Evolutionary conservation across 108 stramenopile species (phyloP).

Genomic region (Skeletonema grethae): DNA sequence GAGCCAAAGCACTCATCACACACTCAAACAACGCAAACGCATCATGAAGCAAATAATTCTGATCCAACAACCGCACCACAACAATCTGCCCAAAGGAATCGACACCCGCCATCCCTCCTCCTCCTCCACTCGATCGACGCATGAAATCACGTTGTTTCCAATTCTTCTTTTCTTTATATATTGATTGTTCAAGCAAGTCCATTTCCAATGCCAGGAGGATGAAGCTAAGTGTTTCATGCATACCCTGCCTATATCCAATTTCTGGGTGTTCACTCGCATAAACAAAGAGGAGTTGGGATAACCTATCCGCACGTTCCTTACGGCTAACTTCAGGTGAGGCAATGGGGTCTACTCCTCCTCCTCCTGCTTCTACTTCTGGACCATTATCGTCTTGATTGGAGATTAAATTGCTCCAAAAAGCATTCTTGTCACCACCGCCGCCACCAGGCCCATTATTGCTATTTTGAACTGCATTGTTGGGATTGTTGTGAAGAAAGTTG

Average conservation of each 20-base stretch:
- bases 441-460: constrained; percentile 5
- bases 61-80: constrained; percentile 46
- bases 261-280: constrained; percentile 58
- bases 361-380: background rate
- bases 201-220: constrained; percentile 70
- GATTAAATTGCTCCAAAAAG: constrained; percentile 12
- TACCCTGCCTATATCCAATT: constrained; percentile 87
- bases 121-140: background rate
- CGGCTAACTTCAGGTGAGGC: background rate
- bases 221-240: constrained; percentile 85
- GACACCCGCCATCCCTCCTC: constrained; percentile 35
- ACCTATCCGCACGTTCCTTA: constrained; percentile 37
- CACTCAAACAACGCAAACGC: constrained; percentile 60
- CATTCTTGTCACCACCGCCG: background rate
- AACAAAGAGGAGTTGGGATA: constrained; percentile 48
- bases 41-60: constrained; percentile 50
- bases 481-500: background rate
- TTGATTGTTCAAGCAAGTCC: constrained; percentile 39
- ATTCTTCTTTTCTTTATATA: constrained; percentile 9
- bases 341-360: background rate
- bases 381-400: background rate
- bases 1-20: constrained; percentile 56
- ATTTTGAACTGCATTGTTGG: background rate
- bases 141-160: constrained; percentile 8
- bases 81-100: constrained; percentile 42